Percentiles rank a stretch among this genome's conserved stretches.
Evolutionary conservation across 495 filamentous ascomycete species (phyloP).

Genomic region (Podospora bellae-mahoneyi): DNA sequence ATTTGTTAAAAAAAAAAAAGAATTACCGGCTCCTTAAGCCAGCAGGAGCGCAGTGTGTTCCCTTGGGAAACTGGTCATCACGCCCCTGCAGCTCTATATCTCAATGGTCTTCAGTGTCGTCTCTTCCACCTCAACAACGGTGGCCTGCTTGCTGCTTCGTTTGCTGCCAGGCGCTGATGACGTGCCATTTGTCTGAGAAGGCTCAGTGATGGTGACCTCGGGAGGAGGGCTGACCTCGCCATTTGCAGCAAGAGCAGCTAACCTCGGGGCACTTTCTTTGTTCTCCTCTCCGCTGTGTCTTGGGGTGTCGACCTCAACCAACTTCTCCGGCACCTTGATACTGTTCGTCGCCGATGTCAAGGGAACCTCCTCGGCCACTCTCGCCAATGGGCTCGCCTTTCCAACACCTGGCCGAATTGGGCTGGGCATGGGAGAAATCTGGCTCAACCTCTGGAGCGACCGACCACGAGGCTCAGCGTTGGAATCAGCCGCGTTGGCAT

Average conservation of each 20-base stretch:
- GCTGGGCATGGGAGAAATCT: conserved; percentile 50
- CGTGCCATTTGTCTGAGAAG: conserved; percentile 15
- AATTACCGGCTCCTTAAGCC: neutral
- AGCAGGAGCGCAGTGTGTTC: neutral
- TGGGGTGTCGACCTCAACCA: conserved; percentile 51
- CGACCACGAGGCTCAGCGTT: conserved; percentile 49
- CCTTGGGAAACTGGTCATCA: neutral
- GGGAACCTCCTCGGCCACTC: conserved; percentile 49
- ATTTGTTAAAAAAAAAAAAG: no score
- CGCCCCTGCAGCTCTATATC: conserved; percentile 37
- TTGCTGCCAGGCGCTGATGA: conserved; percentile 25
- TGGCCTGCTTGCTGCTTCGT: conserved; percentile 31
- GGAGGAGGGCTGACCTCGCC: conserved; percentile 29
- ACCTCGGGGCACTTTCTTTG: conserved; percentile 34
- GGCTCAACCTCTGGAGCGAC: conserved; percentile 52
- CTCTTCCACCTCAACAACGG: conserved; percentile 38
- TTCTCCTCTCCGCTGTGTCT: conserved; percentile 46
- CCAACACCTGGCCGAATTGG: conserved; percentile 51
- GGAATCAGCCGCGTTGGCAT: conserved; percentile 47
- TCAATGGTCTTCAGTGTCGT: conserved; percentile 56
- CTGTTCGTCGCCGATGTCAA: conserved; percentile 7
- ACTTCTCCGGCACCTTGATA: conserved; percentile 22
- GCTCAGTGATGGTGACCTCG: conserved; percentile 18
- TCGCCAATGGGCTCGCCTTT: conserved; percentile 50
- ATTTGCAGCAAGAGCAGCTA: conserved; percentile 33